Evolutionary conservation across 164 flowering plant species (phyloP).

Genomic region (Taxillus chinensis): DNA sequence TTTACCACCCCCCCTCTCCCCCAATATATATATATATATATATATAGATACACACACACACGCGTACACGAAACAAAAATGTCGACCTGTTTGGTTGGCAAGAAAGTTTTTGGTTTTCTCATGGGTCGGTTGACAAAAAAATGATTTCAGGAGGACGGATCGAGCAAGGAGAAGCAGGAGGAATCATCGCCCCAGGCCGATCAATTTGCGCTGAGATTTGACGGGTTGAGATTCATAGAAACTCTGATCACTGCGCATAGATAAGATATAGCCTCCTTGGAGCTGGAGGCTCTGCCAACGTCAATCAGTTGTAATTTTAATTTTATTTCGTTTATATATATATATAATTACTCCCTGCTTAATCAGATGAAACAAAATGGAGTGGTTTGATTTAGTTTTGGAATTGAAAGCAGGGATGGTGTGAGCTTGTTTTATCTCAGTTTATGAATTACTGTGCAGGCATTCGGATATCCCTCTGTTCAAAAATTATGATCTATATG

Average conservation of each 20-base stretch:
- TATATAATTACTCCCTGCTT: not conserved
- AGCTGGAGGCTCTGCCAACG: not conserved
- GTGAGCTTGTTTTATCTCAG: no score
- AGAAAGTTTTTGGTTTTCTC: not conserved
- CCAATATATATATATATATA: no score
- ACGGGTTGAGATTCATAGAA: constrained; percentile 62
- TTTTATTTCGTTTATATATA: not conserved
- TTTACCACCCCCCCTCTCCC: not conserved
- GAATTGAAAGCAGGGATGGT: no score
- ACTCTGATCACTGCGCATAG: constrained; percentile 64
- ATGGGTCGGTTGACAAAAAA: not conserved
- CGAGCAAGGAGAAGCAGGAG: constrained; percentile 7
- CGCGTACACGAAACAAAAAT: not conserved
- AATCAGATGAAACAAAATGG: no score
- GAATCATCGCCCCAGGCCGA: constrained; percentile 18
- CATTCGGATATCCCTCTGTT: no score
- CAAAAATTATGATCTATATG: no score
- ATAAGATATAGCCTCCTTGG: constrained; percentile 10
- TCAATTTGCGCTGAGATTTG: constrained; percentile 53
- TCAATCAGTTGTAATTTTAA: not conserved
- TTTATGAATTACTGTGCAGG: no score
- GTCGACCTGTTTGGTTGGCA: not conserved
- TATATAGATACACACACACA: no score
- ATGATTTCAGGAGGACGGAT: constrained; percentile 10
- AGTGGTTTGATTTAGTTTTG: no score